Percentiles rank a stretch among this genome's conserved stretches.
Evolutionary conservation across 139 green algal genomes (phyloP).

Genomic region (Haematococcus sp.): DNA sequence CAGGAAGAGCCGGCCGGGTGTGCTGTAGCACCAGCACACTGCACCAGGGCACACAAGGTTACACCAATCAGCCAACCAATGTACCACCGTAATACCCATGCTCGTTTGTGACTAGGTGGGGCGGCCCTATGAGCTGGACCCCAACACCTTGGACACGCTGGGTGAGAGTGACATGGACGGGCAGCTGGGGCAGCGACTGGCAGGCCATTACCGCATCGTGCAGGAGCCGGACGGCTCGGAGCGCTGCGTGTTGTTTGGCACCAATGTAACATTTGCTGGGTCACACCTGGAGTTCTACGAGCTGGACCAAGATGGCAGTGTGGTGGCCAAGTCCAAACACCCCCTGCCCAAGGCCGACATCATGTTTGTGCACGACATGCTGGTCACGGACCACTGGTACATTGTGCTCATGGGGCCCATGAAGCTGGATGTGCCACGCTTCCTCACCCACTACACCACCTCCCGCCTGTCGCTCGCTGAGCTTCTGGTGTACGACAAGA

Average conservation of each 20-base stretch:
- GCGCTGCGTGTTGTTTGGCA: slow-evolving; percentile 22
- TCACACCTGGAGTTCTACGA: slow-evolving; percentile 29
- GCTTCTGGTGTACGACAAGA: slow-evolving; percentile 38
- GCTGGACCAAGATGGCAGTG: slow-evolving; percentile 14
- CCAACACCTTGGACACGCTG: slow-evolving; percentile 31
- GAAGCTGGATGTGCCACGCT: slow-evolving; percentile 27
- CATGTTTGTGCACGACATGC: slow-evolving; percentile 54
- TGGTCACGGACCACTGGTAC: slow-evolving; percentile 57
- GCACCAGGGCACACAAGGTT: background rate
- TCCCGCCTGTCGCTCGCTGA: slow-evolving; percentile 42
- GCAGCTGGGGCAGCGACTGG: slow-evolving; percentile 30
- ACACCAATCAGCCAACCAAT: too few species aligned
- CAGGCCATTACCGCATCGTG: slow-evolving; percentile 45
- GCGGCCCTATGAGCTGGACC: slow-evolving; percentile 39
- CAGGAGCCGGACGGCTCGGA: slow-evolving; percentile 4
- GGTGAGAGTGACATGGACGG: slow-evolving; percentile 41
- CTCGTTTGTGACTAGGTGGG: too few species aligned
- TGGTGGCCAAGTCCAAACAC: slow-evolving; percentile 14
- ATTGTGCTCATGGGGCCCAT: slow-evolving; percentile 40
- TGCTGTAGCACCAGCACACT: background rate
- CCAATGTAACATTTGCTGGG: slow-evolving; percentile 6
- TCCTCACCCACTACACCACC: slow-evolving; percentile 42
- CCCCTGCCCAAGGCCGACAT: slow-evolving; percentile 20
- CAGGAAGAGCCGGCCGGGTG: too few species aligned
- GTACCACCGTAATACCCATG: too few species aligned